phyloP scores from a whole-genome alignment of 306 rosid genomes.

The Prunus fruticosa region DNA sequence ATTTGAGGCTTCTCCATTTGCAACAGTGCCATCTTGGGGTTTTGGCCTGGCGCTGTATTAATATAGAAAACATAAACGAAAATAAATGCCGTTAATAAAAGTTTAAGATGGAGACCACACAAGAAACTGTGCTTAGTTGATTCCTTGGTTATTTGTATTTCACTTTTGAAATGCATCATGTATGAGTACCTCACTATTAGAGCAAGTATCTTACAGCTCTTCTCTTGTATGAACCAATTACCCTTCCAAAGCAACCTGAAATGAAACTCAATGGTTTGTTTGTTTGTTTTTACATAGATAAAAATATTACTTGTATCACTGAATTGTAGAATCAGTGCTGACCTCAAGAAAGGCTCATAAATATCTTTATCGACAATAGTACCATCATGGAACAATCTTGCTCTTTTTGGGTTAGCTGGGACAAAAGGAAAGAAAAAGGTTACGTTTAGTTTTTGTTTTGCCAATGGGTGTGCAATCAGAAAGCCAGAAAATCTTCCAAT shows the following conservation, averaged over 20 bases:
- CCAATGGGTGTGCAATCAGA: background rate
- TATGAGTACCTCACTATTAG: slow-evolving; percentile 67
- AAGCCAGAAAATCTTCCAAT: slow-evolving; percentile 15
- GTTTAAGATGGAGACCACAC: background rate
- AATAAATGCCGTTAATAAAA: background rate
- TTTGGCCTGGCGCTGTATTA: slow-evolving; percentile 72
- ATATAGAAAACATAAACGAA: background rate
- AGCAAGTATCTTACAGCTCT: slow-evolving; percentile 96
- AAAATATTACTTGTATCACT: background rate
- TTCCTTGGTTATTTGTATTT: slow-evolving; percentile 17
- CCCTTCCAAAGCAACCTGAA: slow-evolving; percentile 97
- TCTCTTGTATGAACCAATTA: slow-evolving; percentile 94
- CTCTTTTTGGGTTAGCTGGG: slow-evolving; percentile 85
- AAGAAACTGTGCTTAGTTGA: slow-evolving; percentile 17
- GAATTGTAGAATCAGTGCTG: slow-evolving; percentile 28
- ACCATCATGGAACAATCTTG: slow-evolving; percentile 82
- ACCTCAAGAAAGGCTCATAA: slow-evolving; percentile 91
- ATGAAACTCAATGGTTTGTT: background rate
- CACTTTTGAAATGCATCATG: slow-evolving; percentile 1
- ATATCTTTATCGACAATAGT: slow-evolving; percentile 70
- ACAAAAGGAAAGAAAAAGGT: slow-evolving; percentile 13
- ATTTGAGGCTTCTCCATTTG: slow-evolving; percentile 72
- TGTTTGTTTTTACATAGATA: background rate
- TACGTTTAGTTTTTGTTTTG: background rate
- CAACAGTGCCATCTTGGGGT: slow-evolving; percentile 42